Evolutionary conservation across 306 rosid species (phyloP), one percentile per base, ranked within the genome.

Genomic region (Glycine tomentella): DNA sequence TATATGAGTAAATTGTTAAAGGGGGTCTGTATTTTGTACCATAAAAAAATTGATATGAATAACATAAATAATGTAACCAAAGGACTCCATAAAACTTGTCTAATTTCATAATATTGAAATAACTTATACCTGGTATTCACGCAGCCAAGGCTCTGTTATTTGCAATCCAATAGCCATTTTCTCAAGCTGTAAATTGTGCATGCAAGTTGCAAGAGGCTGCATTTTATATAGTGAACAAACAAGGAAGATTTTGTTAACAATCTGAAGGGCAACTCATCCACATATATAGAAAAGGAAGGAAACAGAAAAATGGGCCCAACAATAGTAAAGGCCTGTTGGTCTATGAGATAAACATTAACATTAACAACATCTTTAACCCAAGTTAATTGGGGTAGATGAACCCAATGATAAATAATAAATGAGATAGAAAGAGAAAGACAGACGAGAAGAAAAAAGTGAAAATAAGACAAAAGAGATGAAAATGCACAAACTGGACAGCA

Each of bases 81-180:
- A 77, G 31, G 13, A 62, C 38, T 34, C 34, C 74, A 17, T 10
- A 72, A 57, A 67, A 69, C 9, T 9, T 55, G 31, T 59, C 9
- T 20, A 63, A 46, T 62, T 75, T 57, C 50, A 46, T 4, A 84
- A 55, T 40, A 57, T 56, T 53, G 55, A 62, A 31, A 63, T 38
- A 34, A 70, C 45, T 48, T 17, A 33, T 85, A 93, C 99, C 99
- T 95, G 99, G 85, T 95, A 95, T 93, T 95, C 99, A 5, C 99
- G 99, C n/a, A 93, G 85, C 99, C 98, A 93, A 40, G 99, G 99
- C 88, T 95, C 99, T 66, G 97, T 76, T 83, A 95, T 93, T 87
- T 95, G 99, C 91, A 95, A 77, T 70, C 94, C 95, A 86, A 93
- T 87, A 51, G 98, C 99, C 94, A 93, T 83, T 90, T 93, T 95